These are phyloP conservation scores for Ustilago bromivora DNA, from an alignment of 1,284 basidiomycete genomes.

Conservation along the genomic window DNA sequence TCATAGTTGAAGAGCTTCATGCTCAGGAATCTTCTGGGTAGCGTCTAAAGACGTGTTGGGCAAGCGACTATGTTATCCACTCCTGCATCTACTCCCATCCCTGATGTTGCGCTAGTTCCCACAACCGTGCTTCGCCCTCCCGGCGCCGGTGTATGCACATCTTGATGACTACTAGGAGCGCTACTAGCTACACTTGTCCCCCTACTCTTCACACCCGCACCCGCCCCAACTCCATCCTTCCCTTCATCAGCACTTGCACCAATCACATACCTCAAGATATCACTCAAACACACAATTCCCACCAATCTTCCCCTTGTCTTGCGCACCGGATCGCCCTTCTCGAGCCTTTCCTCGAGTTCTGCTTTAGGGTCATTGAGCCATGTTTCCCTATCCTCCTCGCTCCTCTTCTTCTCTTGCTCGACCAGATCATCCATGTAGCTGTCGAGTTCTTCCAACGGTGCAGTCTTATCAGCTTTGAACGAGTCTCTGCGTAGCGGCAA, in stretches of 20 bases:
- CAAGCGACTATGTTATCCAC: not conserved
- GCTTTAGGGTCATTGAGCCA: conserved; percentile 18
- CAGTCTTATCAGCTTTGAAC: conserved; percentile 14
- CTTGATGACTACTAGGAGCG: not conserved
- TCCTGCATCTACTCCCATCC: not conserved
- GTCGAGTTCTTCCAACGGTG: conserved; percentile 41
- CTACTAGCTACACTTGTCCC: conserved; percentile 23
- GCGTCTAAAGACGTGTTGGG: conserved; percentile 21
- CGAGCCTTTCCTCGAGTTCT: conserved; percentile 38
- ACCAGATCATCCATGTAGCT: conserved; percentile 37
- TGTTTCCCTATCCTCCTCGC: conserved; percentile 9
- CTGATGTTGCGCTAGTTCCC: no score
- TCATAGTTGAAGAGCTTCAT: conserved; percentile 20
- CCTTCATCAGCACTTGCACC: conserved; percentile 30
- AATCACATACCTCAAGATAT: conserved; percentile 66
- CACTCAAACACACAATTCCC: conserved; percentile 65
- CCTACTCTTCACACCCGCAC: conserved; percentile 15
- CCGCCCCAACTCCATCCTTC: not conserved
- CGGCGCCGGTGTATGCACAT: not conserved
- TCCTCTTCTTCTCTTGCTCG: conserved; percentile 21
- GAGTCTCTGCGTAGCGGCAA: not conserved
- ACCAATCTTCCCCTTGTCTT: conserved; percentile 52
- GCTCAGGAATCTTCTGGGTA: conserved; percentile 40
- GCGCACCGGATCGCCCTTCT: conserved; percentile 50
- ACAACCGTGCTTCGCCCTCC: no score